A percentile compares a stretch with the other conserved stretches of the same genome.
phyloP scores from a whole-genome alignment of 352 stramenopile species.

The Globisporangium yorkense region DNA sequence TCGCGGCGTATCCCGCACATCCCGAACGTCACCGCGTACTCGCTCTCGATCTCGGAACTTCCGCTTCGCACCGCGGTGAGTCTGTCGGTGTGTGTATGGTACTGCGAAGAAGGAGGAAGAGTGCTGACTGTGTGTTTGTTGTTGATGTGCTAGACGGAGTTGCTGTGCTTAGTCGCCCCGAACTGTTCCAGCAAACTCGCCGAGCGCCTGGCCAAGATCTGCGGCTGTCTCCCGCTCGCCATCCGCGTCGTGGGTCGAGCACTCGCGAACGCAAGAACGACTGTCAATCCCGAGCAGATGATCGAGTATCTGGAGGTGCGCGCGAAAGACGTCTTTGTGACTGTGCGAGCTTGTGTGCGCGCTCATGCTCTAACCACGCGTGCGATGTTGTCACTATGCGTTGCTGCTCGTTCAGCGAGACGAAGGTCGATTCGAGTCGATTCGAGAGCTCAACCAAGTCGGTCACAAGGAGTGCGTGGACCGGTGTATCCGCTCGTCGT shows the following conservation, averaged over 20 bases:
- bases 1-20: constrained; percentile 71
- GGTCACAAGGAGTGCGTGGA: constrained; percentile 76
- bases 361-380: background rate
- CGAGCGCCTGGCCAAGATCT: constrained; percentile 62
- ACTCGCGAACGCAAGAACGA: constrained; percentile 69
- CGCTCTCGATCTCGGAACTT: constrained; percentile 67
- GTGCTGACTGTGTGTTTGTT: background rate
- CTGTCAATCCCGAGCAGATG: constrained; percentile 70
- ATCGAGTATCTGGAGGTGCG: constrained; percentile 69
- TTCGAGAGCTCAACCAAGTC: constrained; percentile 68
- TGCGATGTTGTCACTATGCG: constrained; percentile 1
- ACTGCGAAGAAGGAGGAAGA: background rate
- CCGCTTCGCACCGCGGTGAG: constrained; percentile 61
- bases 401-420: constrained; percentile 28
- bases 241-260: constrained; percentile 74
- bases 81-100: background rate
- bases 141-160: constrained; percentile 39
- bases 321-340: background rate
- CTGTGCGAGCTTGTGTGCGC: background rate
- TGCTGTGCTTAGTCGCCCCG: constrained; percentile 60
- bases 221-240: constrained; percentile 71
- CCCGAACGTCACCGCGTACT: constrained; percentile 71
- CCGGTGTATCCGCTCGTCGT: constrained; percentile 76
- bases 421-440: constrained; percentile 65
- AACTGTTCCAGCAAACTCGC: constrained; percentile 56